Evolutionary conservation across 495 filamentous ascomycete genomes (phyloP).

Genomic region (Parachaetomium inaequale): DNA sequence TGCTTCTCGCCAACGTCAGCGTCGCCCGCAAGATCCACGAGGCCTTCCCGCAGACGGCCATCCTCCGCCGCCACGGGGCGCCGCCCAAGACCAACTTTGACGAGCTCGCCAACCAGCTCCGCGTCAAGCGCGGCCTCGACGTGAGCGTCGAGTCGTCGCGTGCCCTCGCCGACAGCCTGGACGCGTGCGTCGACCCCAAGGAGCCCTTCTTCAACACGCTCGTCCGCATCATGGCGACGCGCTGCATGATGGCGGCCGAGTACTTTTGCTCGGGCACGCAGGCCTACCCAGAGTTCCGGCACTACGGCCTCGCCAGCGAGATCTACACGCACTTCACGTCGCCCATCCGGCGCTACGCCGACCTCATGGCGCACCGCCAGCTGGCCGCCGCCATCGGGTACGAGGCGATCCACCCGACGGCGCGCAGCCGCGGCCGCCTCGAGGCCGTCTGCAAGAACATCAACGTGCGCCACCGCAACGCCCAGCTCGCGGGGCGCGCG

Average conservation of each 20-base stretch:
- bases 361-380: conserved; percentile 89
- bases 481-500: conserved; percentile 88
- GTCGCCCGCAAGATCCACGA: conserved; percentile 84
- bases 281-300: conserved; percentile 87
- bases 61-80: conserved; percentile 85
- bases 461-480: conserved; percentile 94
- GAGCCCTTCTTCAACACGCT: conserved; percentile 99
- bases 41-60: conserved; percentile 89
- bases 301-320: conserved; percentile 91
- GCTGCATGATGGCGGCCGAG: conserved; percentile 98
- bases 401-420: conserved; percentile 72
- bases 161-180: conserved; percentile 85
- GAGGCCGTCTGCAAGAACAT: conserved; percentile 96
- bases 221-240: conserved; percentile 91
- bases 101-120: conserved; percentile 82
- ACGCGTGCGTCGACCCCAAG: conserved; percentile 71
- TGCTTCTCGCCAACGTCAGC: conserved; percentile 95
- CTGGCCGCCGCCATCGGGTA: conserved; percentile 92
- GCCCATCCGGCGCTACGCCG: conserved; percentile 93
- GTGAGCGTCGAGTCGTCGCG: conserved; percentile 80
- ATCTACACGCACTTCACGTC: conserved; percentile 99
- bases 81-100: conserved; percentile 96
- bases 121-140: conserved; percentile 74
- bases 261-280: conserved; percentile 95
- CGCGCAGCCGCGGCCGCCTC: conserved; percentile 73